Base-by-base conservation (phyloP, 2,329 filamentous ascomycete species). In the Alternaria novae-zelandiae region DNA sequence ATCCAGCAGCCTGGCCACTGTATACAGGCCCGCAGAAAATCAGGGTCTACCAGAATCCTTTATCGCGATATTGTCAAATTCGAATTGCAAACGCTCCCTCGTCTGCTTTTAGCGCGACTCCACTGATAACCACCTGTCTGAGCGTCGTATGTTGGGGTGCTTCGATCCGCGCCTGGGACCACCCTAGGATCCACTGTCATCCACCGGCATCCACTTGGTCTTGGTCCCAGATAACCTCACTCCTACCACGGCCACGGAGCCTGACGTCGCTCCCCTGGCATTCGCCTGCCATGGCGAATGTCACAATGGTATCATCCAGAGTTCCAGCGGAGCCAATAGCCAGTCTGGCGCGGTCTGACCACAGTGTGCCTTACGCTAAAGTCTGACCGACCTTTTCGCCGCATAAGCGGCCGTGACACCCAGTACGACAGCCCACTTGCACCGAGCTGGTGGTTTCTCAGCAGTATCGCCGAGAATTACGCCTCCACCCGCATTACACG, bases 121-220 rank as follows among this genome's bases (percentile, higher is more conserved):
- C 67, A 66, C 67, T 69, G 65, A 69, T 69, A 69, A 61, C 59
- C 62, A 61, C 26, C 43, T 59, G 59, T 55, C 53, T 36, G 25
- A 60, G 61, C 66, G 57, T 61, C 57, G 50, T 50, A 55, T 49
- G 49, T 63, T 61, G 61, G 57, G 54, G 60, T 63, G 56, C 56
- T 55, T 60, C 57, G 64, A 66, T 61, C 64, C 64, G 58, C 64
- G 50, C 46, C 61, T 30, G 36, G 47, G 21, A 44, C 32, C 46
- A 53, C 44, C 30, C 15, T 44, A 53, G 47, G 54, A 43, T 46
- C 28, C 63, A 32, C 67, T 54, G 26, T 66, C 13, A 17, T 25
- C 28, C 28, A 54, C 51, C 20, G 20, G 21, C 51, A 56, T 58
- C 59, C 59, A 62, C 59, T 49, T 62, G 49, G 44, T 51, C 57